These are phyloP conservation scores for Torulaspora delbrueckii DNA, from an alignment of 805 yeast genomes.

Conservation along the genomic window DNA sequence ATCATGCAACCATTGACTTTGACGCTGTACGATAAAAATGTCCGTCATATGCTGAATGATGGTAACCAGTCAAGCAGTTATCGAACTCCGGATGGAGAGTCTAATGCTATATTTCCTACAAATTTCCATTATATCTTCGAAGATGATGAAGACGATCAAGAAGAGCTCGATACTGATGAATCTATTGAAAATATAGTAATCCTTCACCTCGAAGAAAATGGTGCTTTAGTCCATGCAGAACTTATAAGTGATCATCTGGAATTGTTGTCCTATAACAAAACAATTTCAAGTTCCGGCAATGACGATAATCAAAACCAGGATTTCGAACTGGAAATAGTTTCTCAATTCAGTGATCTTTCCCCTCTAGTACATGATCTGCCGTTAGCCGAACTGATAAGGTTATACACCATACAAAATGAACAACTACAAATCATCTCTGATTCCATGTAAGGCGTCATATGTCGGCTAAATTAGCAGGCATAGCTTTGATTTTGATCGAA, in stretches of 20 bases:
- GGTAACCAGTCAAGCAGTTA: conserved; percentile 10
- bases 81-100: conserved; percentile 12
- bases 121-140: conserved; percentile 32
- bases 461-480: conserved; percentile 72
- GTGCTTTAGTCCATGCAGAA: conserved; percentile 20
- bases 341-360: conserved; percentile 24
- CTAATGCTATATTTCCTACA: conserved; percentile 26
- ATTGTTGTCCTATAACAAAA: conserved; percentile 19
- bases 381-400: conserved; percentile 21
- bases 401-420: conserved; percentile 28
- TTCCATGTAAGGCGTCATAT: conserved; percentile 32
- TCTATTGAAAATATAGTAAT: conserved; percentile 29
- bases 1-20: conserved; percentile 19
- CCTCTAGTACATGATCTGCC: conserved; percentile 14
- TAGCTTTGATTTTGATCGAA: conserved; percentile 83
- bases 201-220: conserved; percentile 20
- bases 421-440: conserved; percentile 24
- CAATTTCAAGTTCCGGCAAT: background rate
- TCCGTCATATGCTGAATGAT: conserved; percentile 11
- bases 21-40: conserved; percentile 26
- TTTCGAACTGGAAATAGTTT: conserved; percentile 27
- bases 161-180: conserved; percentile 11
- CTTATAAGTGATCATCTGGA: conserved; percentile 30
- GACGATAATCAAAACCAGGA: conserved; percentile 10
- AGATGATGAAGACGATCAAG: conserved; percentile 23